phyloP scores from a whole-genome alignment of 495 filamentous ascomycete genomes.

The Trichoderma reesei region DNA sequence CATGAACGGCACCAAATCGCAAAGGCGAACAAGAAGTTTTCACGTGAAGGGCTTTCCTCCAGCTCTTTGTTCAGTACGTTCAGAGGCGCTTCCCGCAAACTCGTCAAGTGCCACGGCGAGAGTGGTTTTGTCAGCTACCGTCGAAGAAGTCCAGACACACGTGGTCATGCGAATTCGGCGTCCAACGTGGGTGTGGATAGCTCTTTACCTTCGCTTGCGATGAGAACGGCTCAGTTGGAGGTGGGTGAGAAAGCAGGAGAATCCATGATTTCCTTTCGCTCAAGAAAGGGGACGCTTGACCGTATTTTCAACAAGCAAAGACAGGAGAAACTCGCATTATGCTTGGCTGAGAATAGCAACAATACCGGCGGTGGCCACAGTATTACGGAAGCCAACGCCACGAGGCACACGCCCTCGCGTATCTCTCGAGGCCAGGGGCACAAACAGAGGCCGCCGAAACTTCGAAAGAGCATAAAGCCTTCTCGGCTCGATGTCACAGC shows the following conservation, averaged over 20 bases:
- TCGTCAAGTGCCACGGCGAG: not conserved
- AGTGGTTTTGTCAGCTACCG: not conserved
- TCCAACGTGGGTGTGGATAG: not conserved
- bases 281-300: constrained; percentile 38
- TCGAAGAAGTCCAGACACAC: not conserved
- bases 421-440: constrained; percentile 19
- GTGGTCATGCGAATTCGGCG: too few species aligned
- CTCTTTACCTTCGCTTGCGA: constrained; percentile 11
- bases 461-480: constrained; percentile 42
- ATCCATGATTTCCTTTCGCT: constrained; percentile 23
- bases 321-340: constrained; percentile 17
- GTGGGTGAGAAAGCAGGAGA: constrained; percentile 23
- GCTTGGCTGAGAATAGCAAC: not conserved
- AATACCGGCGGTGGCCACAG: too few species aligned
- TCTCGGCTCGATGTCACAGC: constrained; percentile 40
- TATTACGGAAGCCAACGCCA: not conserved
- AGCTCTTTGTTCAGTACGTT: not conserved
- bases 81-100: not conserved
- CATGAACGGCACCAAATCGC: not conserved
- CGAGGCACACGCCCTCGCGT: constrained; percentile 22
- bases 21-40: not conserved
- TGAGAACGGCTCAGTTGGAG: constrained; percentile 41
- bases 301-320: constrained; percentile 33
- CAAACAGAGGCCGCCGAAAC: constrained; percentile 18
- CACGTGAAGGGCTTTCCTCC: not conserved